These are phyloP conservation scores for Phalaenopsis equestris DNA, from an alignment of 106 monocot genomes.

Conservation along the genomic window DNA sequence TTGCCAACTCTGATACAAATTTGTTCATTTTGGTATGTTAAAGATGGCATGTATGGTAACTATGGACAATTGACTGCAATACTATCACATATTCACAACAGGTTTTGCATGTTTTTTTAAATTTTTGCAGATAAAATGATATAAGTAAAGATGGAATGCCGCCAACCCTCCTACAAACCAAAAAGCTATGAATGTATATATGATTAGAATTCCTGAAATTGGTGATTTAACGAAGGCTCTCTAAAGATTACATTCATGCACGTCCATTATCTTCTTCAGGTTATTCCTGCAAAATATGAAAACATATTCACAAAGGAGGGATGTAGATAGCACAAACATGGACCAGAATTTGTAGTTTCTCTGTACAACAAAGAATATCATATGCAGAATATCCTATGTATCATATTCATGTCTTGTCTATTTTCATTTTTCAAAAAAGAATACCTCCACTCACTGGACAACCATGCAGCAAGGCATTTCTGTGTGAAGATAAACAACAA, in stretches of 20 bases:
- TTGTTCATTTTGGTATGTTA: too few relatives aligned
- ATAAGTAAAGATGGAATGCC: conserved; percentile 48
- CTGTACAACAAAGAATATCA: conserved; percentile 21
- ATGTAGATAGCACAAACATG: conserved; percentile 44
- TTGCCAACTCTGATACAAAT: too few relatives aligned
- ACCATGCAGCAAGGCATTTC: too few relatives aligned
- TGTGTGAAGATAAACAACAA: too few relatives aligned
- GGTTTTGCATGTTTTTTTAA: too few relatives aligned
- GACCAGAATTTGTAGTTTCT: conserved; percentile 61
- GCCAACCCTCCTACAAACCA: conserved; percentile 66
- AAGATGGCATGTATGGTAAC: too few relatives aligned
- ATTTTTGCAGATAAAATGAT: too few relatives aligned
- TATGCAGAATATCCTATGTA: not conserved
- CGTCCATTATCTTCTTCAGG: conserved; percentile 32
- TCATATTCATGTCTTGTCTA: not conserved
- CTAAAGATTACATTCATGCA: conserved; percentile 32
- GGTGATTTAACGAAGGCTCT: conserved; percentile 37
- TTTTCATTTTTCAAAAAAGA: too few relatives aligned
- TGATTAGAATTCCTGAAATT: conserved; percentile 46
- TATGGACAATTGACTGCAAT: too few relatives aligned
- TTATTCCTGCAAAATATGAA: conserved; percentile 56
- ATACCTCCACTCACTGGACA: too few relatives aligned
- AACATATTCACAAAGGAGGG: conserved; percentile 49
- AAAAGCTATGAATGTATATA: conserved; percentile 47
- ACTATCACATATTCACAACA: too few relatives aligned